A percentile compares a stretch with the other conserved stretches of the same genome.
phyloP scores from a whole-genome alignment of 306 rosid genomes.

The Prunus salicina region DNA sequence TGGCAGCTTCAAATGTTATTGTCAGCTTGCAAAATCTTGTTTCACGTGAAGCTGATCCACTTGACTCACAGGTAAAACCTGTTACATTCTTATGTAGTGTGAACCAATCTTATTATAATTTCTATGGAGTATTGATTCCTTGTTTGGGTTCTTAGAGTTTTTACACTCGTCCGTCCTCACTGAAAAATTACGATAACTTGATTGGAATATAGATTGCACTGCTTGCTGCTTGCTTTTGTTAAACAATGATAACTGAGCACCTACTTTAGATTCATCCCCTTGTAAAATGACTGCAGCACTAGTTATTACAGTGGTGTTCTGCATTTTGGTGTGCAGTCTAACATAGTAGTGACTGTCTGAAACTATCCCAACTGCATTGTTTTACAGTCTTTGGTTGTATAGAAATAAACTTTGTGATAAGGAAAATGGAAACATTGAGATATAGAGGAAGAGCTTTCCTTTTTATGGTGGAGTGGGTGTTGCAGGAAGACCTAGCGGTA shows the following conservation, averaged over 20 bases:
- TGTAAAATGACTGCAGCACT: neutral
- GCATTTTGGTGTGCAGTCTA: neutral
- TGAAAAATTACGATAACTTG: neutral
- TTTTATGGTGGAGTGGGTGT: neutral
- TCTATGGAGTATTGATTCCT: neutral
- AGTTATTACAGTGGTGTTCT: neutral
- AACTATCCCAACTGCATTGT: neutral
- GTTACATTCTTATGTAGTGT: neutral
- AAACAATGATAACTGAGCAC: neutral
- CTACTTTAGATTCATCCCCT: neutral
- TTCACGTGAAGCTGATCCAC: conserved; percentile 90
- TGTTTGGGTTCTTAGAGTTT: neutral
- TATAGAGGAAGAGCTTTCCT: neutral
- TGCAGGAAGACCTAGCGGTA: neutral
- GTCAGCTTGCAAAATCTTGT: conserved; percentile 81
- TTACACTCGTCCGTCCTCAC: neutral
- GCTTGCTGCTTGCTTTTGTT: neutral
- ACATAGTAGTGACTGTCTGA: neutral
- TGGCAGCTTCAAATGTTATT: conserved; percentile 85
- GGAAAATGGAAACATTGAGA: neutral
- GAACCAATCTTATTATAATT: neutral
- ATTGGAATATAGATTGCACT: neutral
- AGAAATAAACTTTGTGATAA: neutral
- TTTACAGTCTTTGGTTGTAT: neutral
- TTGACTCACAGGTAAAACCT: conserved; percentile 62